Evolutionary conservation across 75 land plant species (phyloP).

Genomic region (Picea sitchensis): DNA sequence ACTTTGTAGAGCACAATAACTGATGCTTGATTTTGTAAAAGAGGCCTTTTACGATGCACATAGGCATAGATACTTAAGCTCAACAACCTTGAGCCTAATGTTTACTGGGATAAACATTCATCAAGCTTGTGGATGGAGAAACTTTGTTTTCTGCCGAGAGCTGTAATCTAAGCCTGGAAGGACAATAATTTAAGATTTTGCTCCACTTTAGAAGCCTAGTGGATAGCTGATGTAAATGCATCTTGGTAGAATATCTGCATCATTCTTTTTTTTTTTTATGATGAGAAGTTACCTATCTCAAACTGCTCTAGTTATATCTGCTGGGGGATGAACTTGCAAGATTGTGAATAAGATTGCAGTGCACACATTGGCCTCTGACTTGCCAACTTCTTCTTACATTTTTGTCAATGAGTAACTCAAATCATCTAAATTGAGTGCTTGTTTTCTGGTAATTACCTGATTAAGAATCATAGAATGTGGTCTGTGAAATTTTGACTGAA

Average conservation of each 20-base stretch:
- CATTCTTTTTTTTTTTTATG: not conserved
- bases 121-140: not conserved
- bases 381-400: not conserved
- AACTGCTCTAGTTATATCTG: not conserved
- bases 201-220: not conserved
- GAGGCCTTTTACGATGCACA: not conserved
- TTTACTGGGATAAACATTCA: not conserved
- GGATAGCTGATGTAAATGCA: slow-evolving; percentile 2
- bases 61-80: not conserved
- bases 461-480: not conserved
- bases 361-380: not conserved
- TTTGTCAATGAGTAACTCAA: not conserved
- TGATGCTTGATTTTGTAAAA: not conserved
- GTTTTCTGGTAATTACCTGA: not conserved
- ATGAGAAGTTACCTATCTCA: not conserved
- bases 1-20: not conserved
- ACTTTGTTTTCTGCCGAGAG: not conserved
- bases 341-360: not conserved
- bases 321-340: slow-evolving; percentile 6
- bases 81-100: not conserved
- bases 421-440: not conserved
- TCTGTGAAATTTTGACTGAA: not conserved
- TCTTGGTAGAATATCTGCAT: slow-evolving; percentile 1
- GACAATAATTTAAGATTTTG: not conserved
- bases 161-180: not conserved